A percentile compares a stretch with the other conserved stretches of the same genome.
These are phyloP conservation scores for Aspergillus biplanus DNA, from an alignment of 495 filamentous ascomycete species.

Conservation along the genomic window DNA sequence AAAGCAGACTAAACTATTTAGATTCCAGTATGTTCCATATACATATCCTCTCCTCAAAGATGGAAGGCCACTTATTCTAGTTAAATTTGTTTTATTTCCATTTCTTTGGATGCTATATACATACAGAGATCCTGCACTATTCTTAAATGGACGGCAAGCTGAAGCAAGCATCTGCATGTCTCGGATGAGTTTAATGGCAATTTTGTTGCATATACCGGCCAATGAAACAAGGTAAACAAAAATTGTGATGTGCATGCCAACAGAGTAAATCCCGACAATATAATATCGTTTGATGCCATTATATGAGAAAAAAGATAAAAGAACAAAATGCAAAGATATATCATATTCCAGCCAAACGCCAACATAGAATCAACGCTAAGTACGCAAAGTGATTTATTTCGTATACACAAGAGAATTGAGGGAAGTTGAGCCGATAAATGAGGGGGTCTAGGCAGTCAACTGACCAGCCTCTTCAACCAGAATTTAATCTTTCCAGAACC, in stretches of 20 bases:
- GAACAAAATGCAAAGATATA: constrained; percentile 11
- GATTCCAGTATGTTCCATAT: background rate
- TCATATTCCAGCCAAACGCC: constrained; percentile 14
- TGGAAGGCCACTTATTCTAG: too few species aligned
- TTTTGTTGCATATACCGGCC: too few species aligned
- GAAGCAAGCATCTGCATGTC: too few species aligned
- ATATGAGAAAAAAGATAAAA: background rate
- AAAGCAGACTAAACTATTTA: constrained; percentile 36
- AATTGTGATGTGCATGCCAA: too few species aligned
- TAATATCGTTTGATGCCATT: background rate
- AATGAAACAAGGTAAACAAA: too few species aligned
- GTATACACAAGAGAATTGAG: constrained; percentile 3
- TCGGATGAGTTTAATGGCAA: too few species aligned
- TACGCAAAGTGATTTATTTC: background rate
- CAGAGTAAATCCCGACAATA: background rate
- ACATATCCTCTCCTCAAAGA: background rate
- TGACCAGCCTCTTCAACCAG: background rate
- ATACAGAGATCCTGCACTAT: too few species aligned
- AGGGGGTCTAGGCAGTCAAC: constrained; percentile 1
- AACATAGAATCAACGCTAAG: constrained; percentile 17
- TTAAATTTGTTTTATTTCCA: too few species aligned
- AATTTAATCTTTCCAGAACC: constrained; percentile 46
- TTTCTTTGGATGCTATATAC: too few species aligned
- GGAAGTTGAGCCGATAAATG: constrained; percentile 15
- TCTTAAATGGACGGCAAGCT: too few species aligned